Evolutionary conservation across 495 filamentous ascomycete genomes (phyloP).

Genomic region (Parachaetomium inaequale): DNA sequence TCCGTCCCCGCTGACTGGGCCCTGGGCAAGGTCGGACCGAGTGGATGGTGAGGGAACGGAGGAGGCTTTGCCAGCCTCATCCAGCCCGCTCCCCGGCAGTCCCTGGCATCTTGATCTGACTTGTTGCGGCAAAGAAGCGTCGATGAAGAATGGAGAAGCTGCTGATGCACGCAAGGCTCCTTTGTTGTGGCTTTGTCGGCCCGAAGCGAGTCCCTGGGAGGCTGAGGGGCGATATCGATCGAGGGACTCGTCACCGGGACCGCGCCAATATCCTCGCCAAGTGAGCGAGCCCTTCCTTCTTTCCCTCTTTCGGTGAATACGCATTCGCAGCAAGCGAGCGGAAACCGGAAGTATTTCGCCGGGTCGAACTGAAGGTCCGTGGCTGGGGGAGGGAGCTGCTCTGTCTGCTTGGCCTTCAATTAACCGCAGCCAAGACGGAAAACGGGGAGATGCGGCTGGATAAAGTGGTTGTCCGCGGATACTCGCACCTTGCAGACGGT

Average conservation of each 20-base stretch:
- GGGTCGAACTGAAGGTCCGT: background rate
- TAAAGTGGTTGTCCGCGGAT: background rate
- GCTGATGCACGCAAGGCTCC: too few species aligned
- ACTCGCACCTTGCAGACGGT: background rate
- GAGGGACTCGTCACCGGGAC: too few species aligned
- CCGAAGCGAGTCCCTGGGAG: too few species aligned
- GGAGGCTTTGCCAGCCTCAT: too few species aligned
- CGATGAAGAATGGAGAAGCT: too few species aligned
- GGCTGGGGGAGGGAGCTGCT: background rate
- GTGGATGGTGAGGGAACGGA: too few species aligned
- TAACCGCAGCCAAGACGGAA: constrained; percentile 7
- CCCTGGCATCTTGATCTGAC: too few species aligned
- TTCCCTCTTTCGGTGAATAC: background rate
- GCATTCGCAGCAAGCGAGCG: background rate
- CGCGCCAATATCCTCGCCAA: background rate
- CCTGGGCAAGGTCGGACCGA: background rate
- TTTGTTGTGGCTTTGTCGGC: too few species aligned
- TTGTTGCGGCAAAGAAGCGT: too few species aligned
- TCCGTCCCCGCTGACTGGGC: too few species aligned
- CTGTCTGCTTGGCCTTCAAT: background rate
- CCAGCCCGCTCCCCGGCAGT: too few species aligned
- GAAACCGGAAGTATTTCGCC: background rate
- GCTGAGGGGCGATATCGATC: too few species aligned
- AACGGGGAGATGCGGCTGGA: background rate
- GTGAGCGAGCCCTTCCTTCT: background rate